Percentiles rank a stretch among this genome's conserved stretches.
Conservation (phyloP, 1,284 basidiomycete genomes). For the Caloboletus firmus region DNA sequence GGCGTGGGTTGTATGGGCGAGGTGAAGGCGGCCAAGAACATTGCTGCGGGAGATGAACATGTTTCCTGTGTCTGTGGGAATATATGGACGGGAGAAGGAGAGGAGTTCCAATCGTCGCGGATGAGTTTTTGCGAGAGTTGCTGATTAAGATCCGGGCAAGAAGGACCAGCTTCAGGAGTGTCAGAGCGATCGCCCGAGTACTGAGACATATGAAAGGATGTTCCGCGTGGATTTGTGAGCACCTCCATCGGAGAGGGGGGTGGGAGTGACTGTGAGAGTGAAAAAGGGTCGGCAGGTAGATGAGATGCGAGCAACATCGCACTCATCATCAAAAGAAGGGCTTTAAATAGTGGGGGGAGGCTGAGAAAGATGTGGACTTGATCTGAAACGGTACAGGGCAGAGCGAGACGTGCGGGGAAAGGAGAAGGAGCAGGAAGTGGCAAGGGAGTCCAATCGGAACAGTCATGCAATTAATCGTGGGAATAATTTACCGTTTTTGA, state of each 20-base stretch:
- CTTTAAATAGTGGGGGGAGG: not conserved
- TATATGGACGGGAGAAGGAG: not conserved
- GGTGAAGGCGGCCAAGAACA: constrained; percentile 74
- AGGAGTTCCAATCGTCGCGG: constrained; percentile 3
- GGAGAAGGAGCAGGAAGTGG: constrained; percentile 12
- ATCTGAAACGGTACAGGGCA: not conserved
- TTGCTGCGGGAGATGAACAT: constrained; percentile 67
- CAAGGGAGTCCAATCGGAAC: not conserved
- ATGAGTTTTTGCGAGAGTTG: constrained; percentile 25
- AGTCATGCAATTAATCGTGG: constrained; percentile 21
- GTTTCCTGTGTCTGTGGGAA: constrained; percentile 21
- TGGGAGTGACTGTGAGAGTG: constrained; percentile 9
- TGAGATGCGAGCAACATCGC: constrained; percentile 9
- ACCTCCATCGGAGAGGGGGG: constrained; percentile 5
- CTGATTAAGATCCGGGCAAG: constrained; percentile 30
- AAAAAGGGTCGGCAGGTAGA: not conserved
- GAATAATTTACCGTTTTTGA: constrained; percentile 11
- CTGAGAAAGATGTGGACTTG: not conserved
- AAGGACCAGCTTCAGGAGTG: not conserved
- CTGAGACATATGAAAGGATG: constrained; percentile 1
- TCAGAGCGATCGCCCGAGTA: constrained; percentile 2
- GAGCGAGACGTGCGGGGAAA: constrained; percentile 19
- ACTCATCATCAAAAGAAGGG: not conserved
- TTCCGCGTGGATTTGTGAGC: constrained; percentile 15
- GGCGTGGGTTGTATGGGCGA: constrained; percentile 31